Evolutionary conservation across 345 rosid genomes (phyloP).

Genomic region (Psidium friedrichsthalianum): DNA sequence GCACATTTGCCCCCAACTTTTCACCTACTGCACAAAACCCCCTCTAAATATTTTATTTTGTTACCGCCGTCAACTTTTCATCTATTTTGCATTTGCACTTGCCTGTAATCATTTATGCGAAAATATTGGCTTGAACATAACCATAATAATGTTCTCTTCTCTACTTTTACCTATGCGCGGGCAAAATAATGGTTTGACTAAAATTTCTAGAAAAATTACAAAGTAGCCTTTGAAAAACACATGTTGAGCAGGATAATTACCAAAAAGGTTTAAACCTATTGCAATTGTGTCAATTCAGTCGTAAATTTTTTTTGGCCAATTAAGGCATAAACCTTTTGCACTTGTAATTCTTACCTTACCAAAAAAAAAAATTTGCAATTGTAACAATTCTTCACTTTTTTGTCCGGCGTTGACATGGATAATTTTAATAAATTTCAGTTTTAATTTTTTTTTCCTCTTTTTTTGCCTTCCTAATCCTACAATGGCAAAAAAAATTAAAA

Average conservation of each 20-base stretch:
- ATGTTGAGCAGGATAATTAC: not conserved
- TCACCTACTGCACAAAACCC: not conserved
- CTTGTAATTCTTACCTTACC: no score
- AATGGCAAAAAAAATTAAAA: no score
- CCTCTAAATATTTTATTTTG: not conserved
- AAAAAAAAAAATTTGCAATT: no score
- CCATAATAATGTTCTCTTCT: not conserved
- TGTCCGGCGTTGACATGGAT: fast-evolving
- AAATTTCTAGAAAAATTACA: not conserved
- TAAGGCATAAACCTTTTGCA: no score
- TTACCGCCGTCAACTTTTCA: not conserved
- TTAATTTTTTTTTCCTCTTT: no score
- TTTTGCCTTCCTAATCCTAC: no score
- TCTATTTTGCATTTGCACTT: not conserved
- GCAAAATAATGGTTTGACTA: not conserved
- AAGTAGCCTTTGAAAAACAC: not conserved
- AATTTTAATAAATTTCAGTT: no score
- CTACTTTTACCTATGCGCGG: not conserved
- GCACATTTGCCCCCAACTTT: not conserved
- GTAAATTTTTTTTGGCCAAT: no score
- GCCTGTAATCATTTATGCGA: not conserved
- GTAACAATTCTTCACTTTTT: no score
- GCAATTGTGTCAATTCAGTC: no score
- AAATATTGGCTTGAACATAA: not conserved
- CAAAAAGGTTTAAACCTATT: no score